phyloP scores from a whole-genome alignment of 2,329 filamentous ascomycete genomes.

The Ophiosphaerella narmari region DNA sequence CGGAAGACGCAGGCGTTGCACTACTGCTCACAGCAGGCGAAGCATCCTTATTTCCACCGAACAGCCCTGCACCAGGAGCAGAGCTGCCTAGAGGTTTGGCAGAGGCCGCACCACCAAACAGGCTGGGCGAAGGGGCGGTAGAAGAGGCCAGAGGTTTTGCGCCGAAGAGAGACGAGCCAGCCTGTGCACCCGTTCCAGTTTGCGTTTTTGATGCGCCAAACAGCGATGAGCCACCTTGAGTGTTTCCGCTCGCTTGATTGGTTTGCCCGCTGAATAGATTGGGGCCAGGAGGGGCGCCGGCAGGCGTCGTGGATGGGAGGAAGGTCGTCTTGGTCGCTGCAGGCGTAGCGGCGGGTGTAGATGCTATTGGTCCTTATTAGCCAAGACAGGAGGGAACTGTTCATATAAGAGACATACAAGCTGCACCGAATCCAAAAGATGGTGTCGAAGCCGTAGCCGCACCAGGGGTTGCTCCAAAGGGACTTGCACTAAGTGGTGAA shows the following conservation, averaged over 20 bases:
- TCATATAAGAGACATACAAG: slow-evolving; percentile 11
- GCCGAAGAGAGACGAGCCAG: slow-evolving; percentile 21
- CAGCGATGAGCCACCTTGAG: slow-evolving; percentile 18
- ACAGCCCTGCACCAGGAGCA: slow-evolving; percentile 22
- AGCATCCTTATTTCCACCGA: slow-evolving; percentile 31
- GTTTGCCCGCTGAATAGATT: slow-evolving; percentile 34
- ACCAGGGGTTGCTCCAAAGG: slow-evolving; percentile 16
- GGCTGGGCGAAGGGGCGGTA: slow-evolving; percentile 28
- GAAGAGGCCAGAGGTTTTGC: slow-evolving; percentile 33
- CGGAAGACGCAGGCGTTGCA: slow-evolving; percentile 29
- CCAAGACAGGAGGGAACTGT: slow-evolving; percentile 3
- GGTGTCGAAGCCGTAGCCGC: slow-evolving; percentile 22
- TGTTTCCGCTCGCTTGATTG: slow-evolving; percentile 19
- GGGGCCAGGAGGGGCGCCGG: slow-evolving; percentile 42
- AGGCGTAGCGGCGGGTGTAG: slow-evolving; percentile 39
- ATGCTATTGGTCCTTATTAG: slow-evolving; percentile 19
- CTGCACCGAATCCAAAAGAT: slow-evolving; percentile 16
- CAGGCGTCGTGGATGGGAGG: slow-evolving; percentile 46
- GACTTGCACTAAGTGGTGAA: slow-evolving; percentile 4
- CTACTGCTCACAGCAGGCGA: slow-evolving; percentile 40
- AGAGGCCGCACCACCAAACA: slow-evolving; percentile 35
- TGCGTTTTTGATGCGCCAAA: slow-evolving; percentile 22
- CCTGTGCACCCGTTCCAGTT: slow-evolving; percentile 8
- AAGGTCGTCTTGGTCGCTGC: slow-evolving; percentile 43
- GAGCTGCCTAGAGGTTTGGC: slow-evolving; percentile 29